Conservation (phyloP, 2,329 filamentous ascomycete species). For the Stemphylium lycopersici region DNA sequence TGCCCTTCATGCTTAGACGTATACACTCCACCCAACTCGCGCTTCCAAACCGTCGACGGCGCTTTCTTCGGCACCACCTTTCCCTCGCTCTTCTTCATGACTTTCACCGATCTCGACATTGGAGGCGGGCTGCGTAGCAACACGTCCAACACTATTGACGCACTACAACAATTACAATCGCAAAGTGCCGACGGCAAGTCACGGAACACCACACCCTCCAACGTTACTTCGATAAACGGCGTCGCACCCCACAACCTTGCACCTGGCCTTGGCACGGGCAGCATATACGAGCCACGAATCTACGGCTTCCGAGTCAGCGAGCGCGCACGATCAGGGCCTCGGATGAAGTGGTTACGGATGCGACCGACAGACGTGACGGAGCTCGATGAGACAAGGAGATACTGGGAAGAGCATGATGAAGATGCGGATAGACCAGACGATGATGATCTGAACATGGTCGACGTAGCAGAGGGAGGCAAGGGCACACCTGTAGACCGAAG, state of each 20-base stretch:
- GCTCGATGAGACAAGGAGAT: constrained; percentile 72
- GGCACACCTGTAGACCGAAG: constrained; percentile 36
- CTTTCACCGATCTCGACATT: constrained; percentile 94
- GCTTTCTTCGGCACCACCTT: constrained; percentile 99
- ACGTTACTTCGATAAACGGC: constrained; percentile 71
- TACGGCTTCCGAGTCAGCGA: constrained; percentile 97
- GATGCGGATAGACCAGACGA: constrained; percentile 46
- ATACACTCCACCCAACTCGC: constrained; percentile 95
- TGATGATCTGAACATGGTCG: constrained; percentile 49
- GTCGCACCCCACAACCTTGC: constrained; percentile 86
- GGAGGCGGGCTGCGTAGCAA: constrained; percentile 70
- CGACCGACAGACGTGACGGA: constrained; percentile 81
- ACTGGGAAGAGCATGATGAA: constrained; percentile 51
- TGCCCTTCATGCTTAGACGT: constrained; percentile 96
- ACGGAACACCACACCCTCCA: constrained; percentile 42
- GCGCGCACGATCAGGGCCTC: constrained; percentile 82
- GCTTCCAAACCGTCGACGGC: constrained; percentile 96
- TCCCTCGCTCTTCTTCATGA: constrained; percentile 96
- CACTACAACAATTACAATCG: constrained; percentile 45
- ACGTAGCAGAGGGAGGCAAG: constrained; percentile 42
- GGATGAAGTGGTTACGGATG: constrained; percentile 95
- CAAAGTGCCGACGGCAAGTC: constrained; percentile 42
- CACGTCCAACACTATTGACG: constrained; percentile 41
- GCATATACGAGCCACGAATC: constrained; percentile 92
- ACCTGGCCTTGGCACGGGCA: constrained; percentile 79